These are phyloP conservation scores for Lactarius quietus DNA, from an alignment of 768 basidiomycete genomes.

Conservation along the genomic window DNA sequence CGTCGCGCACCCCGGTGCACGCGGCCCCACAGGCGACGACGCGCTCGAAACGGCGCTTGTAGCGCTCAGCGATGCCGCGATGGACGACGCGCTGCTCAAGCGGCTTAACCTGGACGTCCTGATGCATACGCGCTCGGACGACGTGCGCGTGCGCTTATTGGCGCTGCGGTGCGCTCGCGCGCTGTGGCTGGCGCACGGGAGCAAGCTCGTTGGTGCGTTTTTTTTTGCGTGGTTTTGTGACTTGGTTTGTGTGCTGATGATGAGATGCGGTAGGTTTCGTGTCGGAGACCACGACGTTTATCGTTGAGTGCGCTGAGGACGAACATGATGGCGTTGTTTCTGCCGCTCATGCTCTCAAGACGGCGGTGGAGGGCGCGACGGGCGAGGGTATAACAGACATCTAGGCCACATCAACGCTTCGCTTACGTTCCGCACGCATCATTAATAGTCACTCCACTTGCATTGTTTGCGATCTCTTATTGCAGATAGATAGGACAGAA, in stretches of 20 bases:
- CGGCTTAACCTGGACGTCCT: conserved; percentile 76
- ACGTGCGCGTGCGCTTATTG: conserved; percentile 59
- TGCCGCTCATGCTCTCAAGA: conserved; percentile 63
- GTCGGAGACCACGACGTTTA: conserved; percentile 79
- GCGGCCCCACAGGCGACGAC: conserved; percentile 2
- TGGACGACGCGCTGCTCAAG: conserved; percentile 64
- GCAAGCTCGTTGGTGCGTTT: conserved; percentile 64
- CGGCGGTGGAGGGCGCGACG: conserved; percentile 66
- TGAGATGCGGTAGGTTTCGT: conserved; percentile 54
- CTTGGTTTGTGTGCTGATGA: not conserved
- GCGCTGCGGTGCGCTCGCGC: conserved; percentile 64
- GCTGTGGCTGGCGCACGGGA: conserved; percentile 77
- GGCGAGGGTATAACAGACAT: conserved; percentile 35
- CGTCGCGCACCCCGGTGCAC: conserved; percentile 4
- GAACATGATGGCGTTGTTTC: conserved; percentile 80
- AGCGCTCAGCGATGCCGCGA: conserved; percentile 52
- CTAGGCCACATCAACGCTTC: not conserved
- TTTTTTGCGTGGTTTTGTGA: not conserved
- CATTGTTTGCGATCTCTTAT: not conserved
- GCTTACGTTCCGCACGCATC: not conserved
- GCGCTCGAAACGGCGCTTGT: conserved; percentile 50
- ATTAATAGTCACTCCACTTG: not conserved
- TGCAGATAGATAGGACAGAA: conserved; percentile 2
- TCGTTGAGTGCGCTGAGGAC: conserved; percentile 84
- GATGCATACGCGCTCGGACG: conserved; percentile 88